Percentiles rank a stretch among this genome's conserved stretches.
phyloP scores from a whole-genome alignment of 306 rosid genomes.

The Boehmeria nivea region DNA sequence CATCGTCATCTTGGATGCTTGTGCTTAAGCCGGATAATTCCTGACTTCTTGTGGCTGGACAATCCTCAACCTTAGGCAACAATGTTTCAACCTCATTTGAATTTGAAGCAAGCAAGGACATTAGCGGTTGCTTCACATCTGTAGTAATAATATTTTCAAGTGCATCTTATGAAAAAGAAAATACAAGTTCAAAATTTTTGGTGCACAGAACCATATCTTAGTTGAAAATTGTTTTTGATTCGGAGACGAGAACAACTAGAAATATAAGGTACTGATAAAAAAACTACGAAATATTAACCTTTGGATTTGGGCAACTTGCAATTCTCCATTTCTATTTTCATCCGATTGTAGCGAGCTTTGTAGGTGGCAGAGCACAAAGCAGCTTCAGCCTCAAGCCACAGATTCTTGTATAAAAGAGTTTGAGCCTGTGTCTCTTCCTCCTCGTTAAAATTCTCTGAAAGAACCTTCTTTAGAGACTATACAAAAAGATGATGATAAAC shows the following conservation, averaged over 20 bases:
- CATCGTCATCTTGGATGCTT: constrained; percentile 26
- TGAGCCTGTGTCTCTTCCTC: constrained; percentile 52
- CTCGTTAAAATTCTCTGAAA: constrained; percentile 56
- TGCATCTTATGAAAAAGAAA: constrained; percentile 20
- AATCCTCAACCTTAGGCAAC: constrained; percentile 29
- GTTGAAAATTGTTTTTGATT: neutral
- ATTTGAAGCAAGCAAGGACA: constrained; percentile 26
- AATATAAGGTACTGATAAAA: no score
- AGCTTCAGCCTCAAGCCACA: constrained; percentile 99
- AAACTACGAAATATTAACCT: no score
- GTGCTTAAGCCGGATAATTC: constrained; percentile 21
- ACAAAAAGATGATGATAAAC: constrained; percentile 14
- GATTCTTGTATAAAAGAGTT: constrained; percentile 57
- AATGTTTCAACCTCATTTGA: constrained; percentile 26
- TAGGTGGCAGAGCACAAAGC: constrained; percentile 57
- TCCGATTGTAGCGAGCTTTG: constrained; percentile 63
- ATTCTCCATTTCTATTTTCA: constrained; percentile 71
- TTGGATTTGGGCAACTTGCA: constrained; percentile 25
- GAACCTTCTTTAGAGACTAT: constrained; percentile 71
- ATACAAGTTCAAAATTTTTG: constrained; percentile 12
- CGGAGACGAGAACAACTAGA: neutral
- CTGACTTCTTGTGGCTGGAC: constrained; percentile 25
- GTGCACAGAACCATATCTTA: neutral
- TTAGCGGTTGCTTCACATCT: constrained; percentile 32
- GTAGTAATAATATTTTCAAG: constrained; percentile 20